Conservation (phyloP, 164 flowering plant species). For the Cinnamomum micranthum region DNA sequence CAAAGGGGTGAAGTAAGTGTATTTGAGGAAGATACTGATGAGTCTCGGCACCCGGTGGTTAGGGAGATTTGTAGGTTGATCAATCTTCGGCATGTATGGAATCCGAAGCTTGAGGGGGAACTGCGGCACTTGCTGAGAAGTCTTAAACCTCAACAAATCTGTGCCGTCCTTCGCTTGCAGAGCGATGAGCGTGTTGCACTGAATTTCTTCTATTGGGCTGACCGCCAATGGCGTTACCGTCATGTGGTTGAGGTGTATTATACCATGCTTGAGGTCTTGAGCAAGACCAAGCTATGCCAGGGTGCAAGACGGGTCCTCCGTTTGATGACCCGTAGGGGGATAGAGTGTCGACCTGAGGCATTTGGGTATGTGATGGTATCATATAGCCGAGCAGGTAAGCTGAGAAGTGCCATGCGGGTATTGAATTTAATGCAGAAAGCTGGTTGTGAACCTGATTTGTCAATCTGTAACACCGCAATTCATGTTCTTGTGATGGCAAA, state of each 20-base stretch:
- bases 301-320: conserved; percentile 65
- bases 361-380: conserved; percentile 77
- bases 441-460: conserved; percentile 61
- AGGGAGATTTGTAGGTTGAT: conserved; percentile 67
- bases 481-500: conserved; percentile 71
- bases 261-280: conserved; percentile 68
- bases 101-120: conserved; percentile 56
- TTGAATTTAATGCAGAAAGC: conserved; percentile 78
- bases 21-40: conserved; percentile 41
- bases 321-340: conserved; percentile 70
- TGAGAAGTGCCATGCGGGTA: conserved; percentile 63
- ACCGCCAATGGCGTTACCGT: conserved; percentile 81
- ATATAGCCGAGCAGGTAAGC: conserved; percentile 75
- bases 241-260: conserved; percentile 67
- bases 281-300: conserved; percentile 80
- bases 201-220: conserved; percentile 90
- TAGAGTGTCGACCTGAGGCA: conserved; percentile 51
- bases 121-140: conserved; percentile 63
- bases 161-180: conserved; percentile 63
- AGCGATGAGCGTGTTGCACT: conserved; percentile 68
- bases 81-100: conserved; percentile 52
- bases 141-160: conserved; percentile 70
- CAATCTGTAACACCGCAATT: conserved; percentile 67
- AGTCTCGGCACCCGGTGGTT: conserved; percentile 64
- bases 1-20: conserved; percentile 15